Conservation (phyloP, 371 early-diverging fungal genomes). For the Batrachochytrium dendrobatidis region DNA sequence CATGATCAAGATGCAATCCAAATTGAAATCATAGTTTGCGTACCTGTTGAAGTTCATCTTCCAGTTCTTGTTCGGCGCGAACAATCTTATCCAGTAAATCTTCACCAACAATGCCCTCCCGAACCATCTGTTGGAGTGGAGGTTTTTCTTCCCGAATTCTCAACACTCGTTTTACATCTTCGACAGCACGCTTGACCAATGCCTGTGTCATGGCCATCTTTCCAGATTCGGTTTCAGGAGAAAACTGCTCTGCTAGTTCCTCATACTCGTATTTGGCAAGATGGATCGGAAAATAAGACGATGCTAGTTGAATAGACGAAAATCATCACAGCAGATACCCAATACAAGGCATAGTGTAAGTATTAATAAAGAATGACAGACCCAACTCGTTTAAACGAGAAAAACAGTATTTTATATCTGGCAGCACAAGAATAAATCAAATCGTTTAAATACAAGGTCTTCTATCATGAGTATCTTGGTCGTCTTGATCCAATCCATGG, state of each 20-base stretch:
- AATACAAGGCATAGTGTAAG: too few species aligned
- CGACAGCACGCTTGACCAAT: conserved; percentile 78
- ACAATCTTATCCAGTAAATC: conserved; percentile 75
- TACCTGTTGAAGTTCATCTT: conserved; percentile 74
- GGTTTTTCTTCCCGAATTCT: conserved; percentile 78
- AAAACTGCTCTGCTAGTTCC: conserved; percentile 35
- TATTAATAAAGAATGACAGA: too few species aligned
- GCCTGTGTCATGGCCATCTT: conserved; percentile 55
- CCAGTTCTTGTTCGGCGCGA: conserved; percentile 74
- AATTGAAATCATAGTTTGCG: not conserved
- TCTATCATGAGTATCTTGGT: too few species aligned
- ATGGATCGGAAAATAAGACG: conserved; percentile 26
- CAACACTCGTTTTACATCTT: conserved; percentile 66
- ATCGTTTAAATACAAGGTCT: too few species aligned
- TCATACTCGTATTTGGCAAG: conserved; percentile 25
- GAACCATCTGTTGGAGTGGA: conserved; percentile 67
- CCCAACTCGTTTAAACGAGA: too few species aligned
- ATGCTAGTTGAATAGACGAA: not conserved
- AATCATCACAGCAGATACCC: too few species aligned
- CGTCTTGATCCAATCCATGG: too few species aligned
- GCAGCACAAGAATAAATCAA: too few species aligned
- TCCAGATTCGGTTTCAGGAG: conserved; percentile 26
- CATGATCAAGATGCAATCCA: not conserved
- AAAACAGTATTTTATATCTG: too few species aligned
- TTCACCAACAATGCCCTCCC: conserved; percentile 81